Base-by-base conservation (phyloP, 148 eudicot genomes). In the Heliamphora exappendiculata region DNA sequence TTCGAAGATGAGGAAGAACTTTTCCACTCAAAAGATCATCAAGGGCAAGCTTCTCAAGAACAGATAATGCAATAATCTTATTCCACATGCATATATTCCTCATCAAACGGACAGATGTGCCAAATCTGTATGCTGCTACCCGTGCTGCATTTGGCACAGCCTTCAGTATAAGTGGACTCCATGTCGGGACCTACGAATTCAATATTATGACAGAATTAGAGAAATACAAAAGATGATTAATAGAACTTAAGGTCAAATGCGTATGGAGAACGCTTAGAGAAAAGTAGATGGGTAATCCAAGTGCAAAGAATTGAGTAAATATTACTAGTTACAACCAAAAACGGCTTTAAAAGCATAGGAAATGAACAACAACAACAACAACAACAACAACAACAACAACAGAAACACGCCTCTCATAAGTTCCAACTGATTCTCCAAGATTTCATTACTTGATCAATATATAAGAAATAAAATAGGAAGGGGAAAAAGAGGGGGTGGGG, bases 41-140 rank as follows among this genome's bases (percentile, higher is more conserved):
- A 57, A 95, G 85, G 65, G 83, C 96, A 84, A 91, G 88, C 80
- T 84, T 89, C 79, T 95, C 99, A 69, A 95, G 79, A 44, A 91
- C 88, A 54, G 92, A 82, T 85, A 84, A 79, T 2, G 94, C 88
- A 44, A 95, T 87, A 82, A 93, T 82, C 50, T 88, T 90, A 72
- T 86, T 88, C 97, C 97, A 95, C 84, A 89, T 74, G 88, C 94
- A 91, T 65, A 95, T 84, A 78, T 92, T 95, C 85, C 91, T 89
- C 84, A 93, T 78, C 82, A 93, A 78, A 70, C 98, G 89, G 76
- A 95, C 83, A 57, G 97, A 93, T 41, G 86, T 87, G 67, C 99
- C 99, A 76, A 95, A 95, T 65, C 87, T 88, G 82, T 91, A 89
- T 45, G 97, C 96, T 31, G 92, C 94, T 59, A 93, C 76, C 78